These are phyloP conservation scores for Magnaporthiopsis poae DNA, from an alignment of 2,329 filamentous ascomycete species.

Conservation along the genomic window DNA sequence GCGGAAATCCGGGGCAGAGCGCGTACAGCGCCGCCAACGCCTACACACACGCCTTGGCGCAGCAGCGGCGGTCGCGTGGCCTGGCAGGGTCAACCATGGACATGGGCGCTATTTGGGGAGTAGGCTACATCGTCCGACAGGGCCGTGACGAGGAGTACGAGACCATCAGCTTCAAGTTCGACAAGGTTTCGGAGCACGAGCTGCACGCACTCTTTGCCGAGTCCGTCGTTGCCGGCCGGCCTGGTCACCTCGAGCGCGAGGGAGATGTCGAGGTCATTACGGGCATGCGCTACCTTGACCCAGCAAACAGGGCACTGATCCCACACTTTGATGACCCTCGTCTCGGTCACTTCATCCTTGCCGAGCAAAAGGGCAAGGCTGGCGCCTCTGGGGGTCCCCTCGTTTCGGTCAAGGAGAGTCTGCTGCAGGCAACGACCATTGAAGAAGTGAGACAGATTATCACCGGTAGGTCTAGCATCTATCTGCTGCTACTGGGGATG, in stretches of 20 bases:
- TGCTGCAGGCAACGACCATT: neutral
- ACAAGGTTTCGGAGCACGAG: too few species aligned
- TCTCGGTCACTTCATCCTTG: neutral
- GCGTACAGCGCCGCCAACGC: too few species aligned
- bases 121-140: too few species aligned
- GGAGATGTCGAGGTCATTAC: neutral
- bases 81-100: too few species aligned
- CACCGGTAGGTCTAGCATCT: neutral
- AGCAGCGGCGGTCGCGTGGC: too few species aligned
- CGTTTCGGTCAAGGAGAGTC: neutral
- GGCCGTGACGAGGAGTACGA: too few species aligned
- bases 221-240: neutral
- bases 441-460: neutral
- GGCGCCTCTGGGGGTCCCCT: neutral
- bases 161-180: too few species aligned
- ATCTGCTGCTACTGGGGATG: too few species aligned
- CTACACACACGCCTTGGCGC: too few species aligned
- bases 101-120: too few species aligned
- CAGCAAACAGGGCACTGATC: slow-evolving; percentile 2
- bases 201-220: too few species aligned
- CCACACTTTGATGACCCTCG: slow-evolving; percentile 2
- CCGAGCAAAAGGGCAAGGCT: neutral
- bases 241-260: neutral
- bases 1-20: too few species aligned
- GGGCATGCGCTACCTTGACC: neutral